Conservation (phyloP, 306 rosid species). For the Cucurbita moschata region DNA sequence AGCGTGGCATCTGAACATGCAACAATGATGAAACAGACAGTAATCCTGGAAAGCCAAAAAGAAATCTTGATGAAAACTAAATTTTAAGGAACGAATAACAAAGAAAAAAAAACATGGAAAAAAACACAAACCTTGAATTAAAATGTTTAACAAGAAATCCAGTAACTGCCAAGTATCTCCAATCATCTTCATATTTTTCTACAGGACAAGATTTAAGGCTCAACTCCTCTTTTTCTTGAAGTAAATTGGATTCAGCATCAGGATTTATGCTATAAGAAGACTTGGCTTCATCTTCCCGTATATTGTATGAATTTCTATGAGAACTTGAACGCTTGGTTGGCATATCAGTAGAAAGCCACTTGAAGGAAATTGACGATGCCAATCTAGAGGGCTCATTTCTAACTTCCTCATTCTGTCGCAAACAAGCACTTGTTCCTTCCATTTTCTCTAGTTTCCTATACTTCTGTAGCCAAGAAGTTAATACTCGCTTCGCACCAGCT, state of each 20-base stretch:
- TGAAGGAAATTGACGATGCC: constrained; percentile 60
- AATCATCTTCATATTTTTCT: constrained; percentile 74
- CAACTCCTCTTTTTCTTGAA: constrained; percentile 23
- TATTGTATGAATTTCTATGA: constrained; percentile 18
- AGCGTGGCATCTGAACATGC: constrained; percentile 94
- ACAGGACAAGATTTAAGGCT: constrained; percentile 15
- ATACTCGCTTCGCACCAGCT: constrained; percentile 92
- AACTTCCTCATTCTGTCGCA: constrained; percentile 19
- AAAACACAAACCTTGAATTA: constrained; percentile 52
- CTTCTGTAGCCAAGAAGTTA: constrained; percentile 83
- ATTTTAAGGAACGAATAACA: constrained; percentile 5
- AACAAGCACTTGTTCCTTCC: constrained; percentile 17
- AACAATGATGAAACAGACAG: constrained; percentile 72
- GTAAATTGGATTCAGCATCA: constrained; percentile 21
- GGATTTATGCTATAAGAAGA: constrained; percentile 15
- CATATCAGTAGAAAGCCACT: constrained; percentile 98
- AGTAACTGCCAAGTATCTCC: constrained; percentile 95
- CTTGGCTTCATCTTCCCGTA: constrained; percentile 16
- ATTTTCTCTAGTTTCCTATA: constrained; percentile 23
- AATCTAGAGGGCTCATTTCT: constrained; percentile 18
- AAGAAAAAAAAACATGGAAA: constrained; percentile 9
- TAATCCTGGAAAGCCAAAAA: constrained; percentile 44
- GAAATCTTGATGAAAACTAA: neutral
- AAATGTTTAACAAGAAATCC: constrained; percentile 71
- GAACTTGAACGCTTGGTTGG: constrained; percentile 48